phyloP scores from a whole-genome alignment of 2,329 filamentous ascomycete genomes.

The Cladosporium sp. region DNA sequence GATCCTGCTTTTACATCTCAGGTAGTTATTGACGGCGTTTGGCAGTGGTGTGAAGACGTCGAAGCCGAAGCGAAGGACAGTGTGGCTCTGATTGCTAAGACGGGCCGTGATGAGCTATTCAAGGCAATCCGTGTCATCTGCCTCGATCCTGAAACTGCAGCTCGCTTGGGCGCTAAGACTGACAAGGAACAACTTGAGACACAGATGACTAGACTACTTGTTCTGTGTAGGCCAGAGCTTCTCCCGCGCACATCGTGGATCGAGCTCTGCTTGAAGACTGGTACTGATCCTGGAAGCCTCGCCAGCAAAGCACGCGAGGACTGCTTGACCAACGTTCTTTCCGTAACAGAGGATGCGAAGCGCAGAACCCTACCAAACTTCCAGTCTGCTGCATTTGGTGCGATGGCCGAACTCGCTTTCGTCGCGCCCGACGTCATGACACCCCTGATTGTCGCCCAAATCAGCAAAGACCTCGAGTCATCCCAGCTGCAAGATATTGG shows the following conservation, averaged over 20 bases:
- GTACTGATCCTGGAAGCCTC: slow-evolving; percentile 78
- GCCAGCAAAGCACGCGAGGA: slow-evolving; percentile 63
- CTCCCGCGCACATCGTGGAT: slow-evolving; percentile 85
- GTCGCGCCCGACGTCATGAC: slow-evolving; percentile 83
- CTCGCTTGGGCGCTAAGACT: slow-evolving; percentile 46
- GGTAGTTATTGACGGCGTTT: slow-evolving; percentile 71
- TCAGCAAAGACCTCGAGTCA: slow-evolving; percentile 71
- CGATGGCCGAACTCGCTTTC: slow-evolving; percentile 88
- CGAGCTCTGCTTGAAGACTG: slow-evolving; percentile 75
- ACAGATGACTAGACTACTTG: slow-evolving; percentile 74
- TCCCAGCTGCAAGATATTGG: slow-evolving; percentile 70
- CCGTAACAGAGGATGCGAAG: slow-evolving; percentile 42
- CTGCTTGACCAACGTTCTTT: slow-evolving; percentile 68
- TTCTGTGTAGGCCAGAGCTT: slow-evolving; percentile 75
- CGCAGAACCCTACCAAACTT: slow-evolving; percentile 52
- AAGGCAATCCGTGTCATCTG: slow-evolving; percentile 64
- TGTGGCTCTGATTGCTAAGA: slow-evolving; percentile 64
- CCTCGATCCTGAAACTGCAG: slow-evolving; percentile 53
- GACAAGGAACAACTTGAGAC: slow-evolving; percentile 56
- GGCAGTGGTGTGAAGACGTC: slow-evolving; percentile 73
- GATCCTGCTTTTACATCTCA: slow-evolving; percentile 59
- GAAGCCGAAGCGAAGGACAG: slow-evolving; percentile 76
- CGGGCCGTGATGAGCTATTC: slow-evolving; percentile 64
- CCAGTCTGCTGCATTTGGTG: slow-evolving; percentile 70
- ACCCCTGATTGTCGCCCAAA: slow-evolving; percentile 70